Evolutionary conservation across 768 basidiomycete genomes (phyloP).

Genomic region (Piloderma croceum): DNA sequence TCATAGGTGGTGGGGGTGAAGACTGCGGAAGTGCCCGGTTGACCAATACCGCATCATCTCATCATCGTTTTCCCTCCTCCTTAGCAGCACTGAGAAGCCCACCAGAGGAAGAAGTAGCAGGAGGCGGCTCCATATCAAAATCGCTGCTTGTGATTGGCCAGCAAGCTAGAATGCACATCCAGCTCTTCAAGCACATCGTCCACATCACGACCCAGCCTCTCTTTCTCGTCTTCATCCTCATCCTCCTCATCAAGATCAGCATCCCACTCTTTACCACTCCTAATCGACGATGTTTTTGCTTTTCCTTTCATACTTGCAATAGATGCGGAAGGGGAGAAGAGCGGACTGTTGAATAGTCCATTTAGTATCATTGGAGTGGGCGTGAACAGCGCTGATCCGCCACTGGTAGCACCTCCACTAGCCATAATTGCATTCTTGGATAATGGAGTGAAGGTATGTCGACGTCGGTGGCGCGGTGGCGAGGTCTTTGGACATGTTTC

Average conservation of each 20-base stretch:
- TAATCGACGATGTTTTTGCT: neutral
- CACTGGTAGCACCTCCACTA: conserved; percentile 13
- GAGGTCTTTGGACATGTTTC: no score
- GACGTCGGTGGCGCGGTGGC: no score
- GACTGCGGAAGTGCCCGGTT: conserved; percentile 56
- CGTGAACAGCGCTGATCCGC: conserved; percentile 46
- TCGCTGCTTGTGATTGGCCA: conserved; percentile 47
- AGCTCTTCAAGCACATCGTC: conserved; percentile 37
- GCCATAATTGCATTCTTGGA: no score
- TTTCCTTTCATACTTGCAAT: no score
- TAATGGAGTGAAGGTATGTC: no score
- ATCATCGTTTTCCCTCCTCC: conserved; percentile 20
- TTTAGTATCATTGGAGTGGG: conserved; percentile 26
- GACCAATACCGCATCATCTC: conserved; percentile 37
- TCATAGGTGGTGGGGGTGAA: conserved; percentile 53
- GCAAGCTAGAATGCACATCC: conserved; percentile 40
- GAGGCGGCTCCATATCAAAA: conserved; percentile 25
- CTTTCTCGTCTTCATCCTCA: conserved; percentile 21
- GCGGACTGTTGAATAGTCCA: conserved; percentile 14
- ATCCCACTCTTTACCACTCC: conserved; percentile 21
- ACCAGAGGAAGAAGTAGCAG: no score
- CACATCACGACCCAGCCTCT: conserved; percentile 26
- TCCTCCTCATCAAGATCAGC: conserved; percentile 19
- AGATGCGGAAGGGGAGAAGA: conserved; percentile 20
- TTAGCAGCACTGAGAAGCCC: conserved; percentile 19